These are phyloP conservation scores for Paraglomus occultum DNA, from an alignment of 192 early-diverging fungal genomes.

Conservation along the genomic window DNA sequence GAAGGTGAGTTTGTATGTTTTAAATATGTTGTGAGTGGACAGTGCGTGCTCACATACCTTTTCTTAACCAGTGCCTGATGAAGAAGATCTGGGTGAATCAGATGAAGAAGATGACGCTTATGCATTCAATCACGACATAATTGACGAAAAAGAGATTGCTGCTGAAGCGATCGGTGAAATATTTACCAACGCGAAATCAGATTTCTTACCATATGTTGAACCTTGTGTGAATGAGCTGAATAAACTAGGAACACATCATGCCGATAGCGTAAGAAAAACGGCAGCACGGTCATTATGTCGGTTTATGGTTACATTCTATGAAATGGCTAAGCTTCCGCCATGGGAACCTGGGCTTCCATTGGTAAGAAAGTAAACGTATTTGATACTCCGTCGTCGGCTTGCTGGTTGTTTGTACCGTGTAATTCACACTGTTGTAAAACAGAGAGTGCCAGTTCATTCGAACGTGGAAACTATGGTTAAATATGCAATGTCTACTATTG, in stretches of 20 bases:
- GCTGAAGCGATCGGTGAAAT: slow-evolving; percentile 86
- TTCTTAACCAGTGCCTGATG: neutral
- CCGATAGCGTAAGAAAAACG: slow-evolving; percentile 80
- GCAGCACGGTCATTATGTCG: slow-evolving; percentile 68
- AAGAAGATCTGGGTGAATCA: slow-evolving; percentile 45
- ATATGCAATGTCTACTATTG: slow-evolving; percentile 66
- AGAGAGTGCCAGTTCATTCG: slow-evolving; percentile 65
- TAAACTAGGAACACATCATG: slow-evolving; percentile 69
- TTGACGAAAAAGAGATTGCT: slow-evolving; percentile 92
- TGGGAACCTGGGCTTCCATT: slow-evolving; percentile 80
- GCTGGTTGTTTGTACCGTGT: too few species aligned
- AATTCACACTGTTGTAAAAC: slow-evolving; percentile 32
- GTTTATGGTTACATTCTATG: slow-evolving; percentile 77
- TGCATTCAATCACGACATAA: slow-evolving; percentile 71
- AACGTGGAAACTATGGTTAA: slow-evolving; percentile 70
- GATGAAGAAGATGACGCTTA: slow-evolving; percentile 62
- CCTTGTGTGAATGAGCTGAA: slow-evolving; percentile 64
- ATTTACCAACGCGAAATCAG: slow-evolving; percentile 68
- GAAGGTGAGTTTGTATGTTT: slow-evolving; percentile 13
- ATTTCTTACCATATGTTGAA: slow-evolving; percentile 86
- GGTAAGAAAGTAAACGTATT: slow-evolving; percentile 27
- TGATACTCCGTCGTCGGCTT: neutral
- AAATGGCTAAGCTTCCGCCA: slow-evolving; percentile 59
- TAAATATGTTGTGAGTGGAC: neutral
- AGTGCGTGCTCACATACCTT: neutral